phyloP scores from a whole-genome alignment of 2,329 filamentous ascomycete species.

The Xylaria sp. region DNA sequence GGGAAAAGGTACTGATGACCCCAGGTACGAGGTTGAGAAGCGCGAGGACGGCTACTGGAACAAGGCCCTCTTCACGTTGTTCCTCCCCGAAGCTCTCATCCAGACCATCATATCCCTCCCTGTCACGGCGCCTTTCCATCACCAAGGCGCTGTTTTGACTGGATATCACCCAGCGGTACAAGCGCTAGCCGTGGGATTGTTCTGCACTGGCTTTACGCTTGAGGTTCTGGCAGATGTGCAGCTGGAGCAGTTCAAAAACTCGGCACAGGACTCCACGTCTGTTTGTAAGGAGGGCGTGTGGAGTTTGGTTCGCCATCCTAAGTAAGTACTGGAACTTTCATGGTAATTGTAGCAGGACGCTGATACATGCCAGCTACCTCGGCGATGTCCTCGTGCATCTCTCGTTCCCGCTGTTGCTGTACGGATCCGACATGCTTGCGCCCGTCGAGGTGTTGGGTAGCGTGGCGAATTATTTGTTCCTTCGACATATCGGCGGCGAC shows the following conservation, averaged over 20 bases:
- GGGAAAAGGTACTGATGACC: conserved; percentile 60
- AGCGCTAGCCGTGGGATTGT: conserved; percentile 62
- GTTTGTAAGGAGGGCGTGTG: conserved; percentile 68
- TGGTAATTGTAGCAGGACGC: not conserved
- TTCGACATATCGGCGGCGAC: conserved; percentile 67
- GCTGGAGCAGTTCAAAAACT: conserved; percentile 60
- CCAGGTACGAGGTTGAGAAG: conserved; percentile 64
- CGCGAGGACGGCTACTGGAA: conserved; percentile 66
- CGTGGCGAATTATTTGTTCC: conserved; percentile 66
- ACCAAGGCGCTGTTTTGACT: conserved; percentile 51
- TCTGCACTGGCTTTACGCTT: conserved; percentile 64
- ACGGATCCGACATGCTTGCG: conserved; percentile 63
- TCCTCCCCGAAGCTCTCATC: conserved; percentile 67
- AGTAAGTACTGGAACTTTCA: conserved; percentile 55
- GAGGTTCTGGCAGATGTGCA: conserved; percentile 68
- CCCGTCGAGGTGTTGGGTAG: conserved; percentile 66
- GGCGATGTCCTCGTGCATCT: conserved; percentile 68
- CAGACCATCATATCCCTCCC: conserved; percentile 67
- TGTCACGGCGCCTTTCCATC: conserved; percentile 65
- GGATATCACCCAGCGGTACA: conserved; percentile 46
- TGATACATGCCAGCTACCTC: conserved; percentile 61
- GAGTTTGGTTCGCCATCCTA: conserved; percentile 70
- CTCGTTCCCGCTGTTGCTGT: conserved; percentile 68
- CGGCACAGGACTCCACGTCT: conserved; percentile 51
- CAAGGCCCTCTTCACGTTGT: conserved; percentile 62